Evolutionary conservation across 257 asterid genomes (phyloP).

Genomic region (Solanum tarijense): DNA sequence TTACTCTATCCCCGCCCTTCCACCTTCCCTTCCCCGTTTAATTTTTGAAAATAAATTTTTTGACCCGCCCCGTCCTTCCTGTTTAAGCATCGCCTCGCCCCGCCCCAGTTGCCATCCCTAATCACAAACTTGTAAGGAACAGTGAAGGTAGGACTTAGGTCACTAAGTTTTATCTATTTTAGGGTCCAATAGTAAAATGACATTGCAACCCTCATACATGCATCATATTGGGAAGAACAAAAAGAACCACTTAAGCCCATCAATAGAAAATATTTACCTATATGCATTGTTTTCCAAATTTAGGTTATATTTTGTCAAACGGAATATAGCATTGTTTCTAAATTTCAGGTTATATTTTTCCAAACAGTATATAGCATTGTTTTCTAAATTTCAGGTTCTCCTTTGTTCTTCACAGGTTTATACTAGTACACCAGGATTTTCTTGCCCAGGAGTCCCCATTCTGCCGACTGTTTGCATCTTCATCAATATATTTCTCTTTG

Average conservation of each 20-base stretch:
- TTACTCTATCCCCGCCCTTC: not conserved
- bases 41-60: not conserved
- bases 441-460: slow-evolving; percentile 91
- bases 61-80: not conserved
- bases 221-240: not conserved
- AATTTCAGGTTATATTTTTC: not conserved
- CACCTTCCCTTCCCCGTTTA: not conserved
- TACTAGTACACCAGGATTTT: slow-evolving; percentile 58
- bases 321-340: not conserved
- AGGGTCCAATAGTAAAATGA: not conserved
- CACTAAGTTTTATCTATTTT: not conserved
- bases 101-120: too few species aligned
- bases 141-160: not conserved
- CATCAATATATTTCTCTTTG: slow-evolving; percentile 73
- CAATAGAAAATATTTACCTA: not conserved
- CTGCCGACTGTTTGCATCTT: slow-evolving; percentile 75
- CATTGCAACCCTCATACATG: not conserved
- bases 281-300: not conserved
- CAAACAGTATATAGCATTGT: not conserved
- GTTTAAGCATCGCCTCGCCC: too few species aligned
- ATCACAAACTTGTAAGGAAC: not conserved
- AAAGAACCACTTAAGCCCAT: not conserved
- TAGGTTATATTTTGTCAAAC: not conserved
- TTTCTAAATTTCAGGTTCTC: slow-evolving; percentile 3
- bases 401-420: slow-evolving; percentile 35